Evolutionary conservation across 805 yeast species (phyloP).

Genomic region (Blastobotrys peoriensis): DNA sequence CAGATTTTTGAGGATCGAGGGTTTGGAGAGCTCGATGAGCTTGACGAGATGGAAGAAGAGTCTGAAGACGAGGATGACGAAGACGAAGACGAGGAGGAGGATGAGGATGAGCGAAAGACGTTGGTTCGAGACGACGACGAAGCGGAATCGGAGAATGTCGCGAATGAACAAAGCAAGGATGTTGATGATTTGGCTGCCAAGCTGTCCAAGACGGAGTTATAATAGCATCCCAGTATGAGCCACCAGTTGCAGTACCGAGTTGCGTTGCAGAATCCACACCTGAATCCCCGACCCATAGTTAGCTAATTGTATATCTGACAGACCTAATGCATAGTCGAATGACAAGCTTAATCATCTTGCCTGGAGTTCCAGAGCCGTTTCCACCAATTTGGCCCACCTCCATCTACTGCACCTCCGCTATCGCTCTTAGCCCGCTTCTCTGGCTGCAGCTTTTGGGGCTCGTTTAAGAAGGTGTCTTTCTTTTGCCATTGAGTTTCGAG

Average conservation of each 20-base stretch:
- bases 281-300: no score
- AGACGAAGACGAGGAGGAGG: slow-evolving; percentile 50
- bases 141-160: slow-evolving; percentile 38
- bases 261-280: no score
- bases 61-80: slow-evolving; percentile 66
- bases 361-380: no score
- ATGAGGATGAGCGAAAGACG: slow-evolving; percentile 50
- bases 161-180: slow-evolving; percentile 36
- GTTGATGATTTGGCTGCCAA: slow-evolving; percentile 56
- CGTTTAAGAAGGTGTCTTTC: slow-evolving; percentile 61
- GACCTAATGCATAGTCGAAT: no score
- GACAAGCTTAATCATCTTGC: no score
- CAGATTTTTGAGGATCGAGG: slow-evolving; percentile 67
- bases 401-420: no score
- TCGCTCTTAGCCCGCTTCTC: no score
- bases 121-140: slow-evolving; percentile 38
- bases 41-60: slow-evolving; percentile 89
- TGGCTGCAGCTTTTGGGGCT: no score
- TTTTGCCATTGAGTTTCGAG: slow-evolving; percentile 66
- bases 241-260: no score
- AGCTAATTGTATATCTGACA: no score
- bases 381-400: no score
- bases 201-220: slow-evolving; percentile 50
- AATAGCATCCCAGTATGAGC: not conserved
- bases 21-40: slow-evolving; percentile 79